Percentiles rank a stretch among this genome's conserved stretches.
Conservation (phyloP, 768 basidiomycete species). For the Trametes cinnabarina region DNA sequence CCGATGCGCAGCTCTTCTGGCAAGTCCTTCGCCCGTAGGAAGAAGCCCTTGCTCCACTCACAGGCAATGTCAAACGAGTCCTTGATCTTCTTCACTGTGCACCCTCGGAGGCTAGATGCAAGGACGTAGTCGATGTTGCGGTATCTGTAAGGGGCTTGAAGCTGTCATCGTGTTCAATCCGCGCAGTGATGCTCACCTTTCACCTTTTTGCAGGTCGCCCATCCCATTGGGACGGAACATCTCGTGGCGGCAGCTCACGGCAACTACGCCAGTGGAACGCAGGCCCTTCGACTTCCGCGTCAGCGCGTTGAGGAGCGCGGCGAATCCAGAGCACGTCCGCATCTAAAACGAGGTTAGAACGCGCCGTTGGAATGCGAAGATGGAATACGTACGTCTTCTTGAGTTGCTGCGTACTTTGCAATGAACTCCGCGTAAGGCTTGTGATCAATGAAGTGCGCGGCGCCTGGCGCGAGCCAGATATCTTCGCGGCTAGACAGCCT, state of each 20-base stretch:
- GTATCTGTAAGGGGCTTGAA: conserved; percentile 11
- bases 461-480: too few relatives aligned
- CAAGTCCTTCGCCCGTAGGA: too few relatives aligned
- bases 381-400: conserved; percentile 24
- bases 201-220: conserved; percentile 27
- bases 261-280: conserved; percentile 19
- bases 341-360: neutral
- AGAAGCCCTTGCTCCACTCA: too few relatives aligned
- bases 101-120: too few relatives aligned
- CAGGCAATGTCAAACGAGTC: too few relatives aligned
- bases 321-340: neutral
- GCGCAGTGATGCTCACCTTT: conserved; percentile 14
- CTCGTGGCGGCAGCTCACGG: conserved; percentile 22
- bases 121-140: conserved; percentile 27
- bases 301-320: neutral
- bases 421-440: too few relatives aligned
- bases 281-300: conserved; percentile 1
- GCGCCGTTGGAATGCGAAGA: neutral
- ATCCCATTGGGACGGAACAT: conserved; percentile 20
- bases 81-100: too few relatives aligned
- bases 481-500: too few relatives aligned
- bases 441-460: too few relatives aligned
- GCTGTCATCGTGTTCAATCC: too few relatives aligned
- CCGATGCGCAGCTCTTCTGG: too few relatives aligned
- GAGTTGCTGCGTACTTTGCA: too few relatives aligned